phyloP scores from a whole-genome alignment of 2,329 filamentous ascomycete species.

The Penicillium sp. region DNA sequence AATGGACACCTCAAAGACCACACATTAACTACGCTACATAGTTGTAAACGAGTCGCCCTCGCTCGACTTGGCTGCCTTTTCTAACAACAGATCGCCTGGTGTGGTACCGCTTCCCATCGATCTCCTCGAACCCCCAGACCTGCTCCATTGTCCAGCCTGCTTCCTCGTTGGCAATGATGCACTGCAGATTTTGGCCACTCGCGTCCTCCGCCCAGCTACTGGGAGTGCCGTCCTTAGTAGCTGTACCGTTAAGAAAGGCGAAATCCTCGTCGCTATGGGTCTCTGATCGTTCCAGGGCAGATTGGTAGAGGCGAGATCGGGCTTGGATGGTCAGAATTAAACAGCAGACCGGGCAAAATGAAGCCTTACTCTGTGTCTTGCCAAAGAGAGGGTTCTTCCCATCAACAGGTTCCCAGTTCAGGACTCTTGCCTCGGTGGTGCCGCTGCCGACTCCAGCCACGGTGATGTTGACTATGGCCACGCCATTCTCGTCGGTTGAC shows the following conservation, averaged over 20 bases:
- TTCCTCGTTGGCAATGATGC: background rate
- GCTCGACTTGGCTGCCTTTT: background rate
- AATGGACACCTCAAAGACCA: background rate
- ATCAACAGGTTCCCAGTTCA: background rate
- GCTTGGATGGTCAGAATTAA: background rate
- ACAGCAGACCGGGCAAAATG: background rate
- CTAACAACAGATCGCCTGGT: background rate
- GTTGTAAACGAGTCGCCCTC: background rate
- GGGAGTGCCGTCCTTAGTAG: background rate
- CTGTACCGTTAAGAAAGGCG: background rate
- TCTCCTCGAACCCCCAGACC: background rate
- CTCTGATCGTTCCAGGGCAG: background rate
- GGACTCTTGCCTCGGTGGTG: background rate
- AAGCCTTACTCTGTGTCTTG: background rate
- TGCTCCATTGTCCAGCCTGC: background rate
- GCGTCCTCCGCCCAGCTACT: background rate
- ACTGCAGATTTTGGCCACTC: background rate
- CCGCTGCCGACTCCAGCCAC: background rate
- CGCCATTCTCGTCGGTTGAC: background rate
- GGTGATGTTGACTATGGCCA: background rate
- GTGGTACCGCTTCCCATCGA: background rate
- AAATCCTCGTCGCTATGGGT: background rate
- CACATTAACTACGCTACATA: background rate
- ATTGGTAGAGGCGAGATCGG: background rate
- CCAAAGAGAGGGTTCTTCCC: background rate